These are phyloP conservation scores for Thalia dealbata DNA, from an alignment of 176 grass and related monocot genomes.

Conservation along the genomic window DNA sequence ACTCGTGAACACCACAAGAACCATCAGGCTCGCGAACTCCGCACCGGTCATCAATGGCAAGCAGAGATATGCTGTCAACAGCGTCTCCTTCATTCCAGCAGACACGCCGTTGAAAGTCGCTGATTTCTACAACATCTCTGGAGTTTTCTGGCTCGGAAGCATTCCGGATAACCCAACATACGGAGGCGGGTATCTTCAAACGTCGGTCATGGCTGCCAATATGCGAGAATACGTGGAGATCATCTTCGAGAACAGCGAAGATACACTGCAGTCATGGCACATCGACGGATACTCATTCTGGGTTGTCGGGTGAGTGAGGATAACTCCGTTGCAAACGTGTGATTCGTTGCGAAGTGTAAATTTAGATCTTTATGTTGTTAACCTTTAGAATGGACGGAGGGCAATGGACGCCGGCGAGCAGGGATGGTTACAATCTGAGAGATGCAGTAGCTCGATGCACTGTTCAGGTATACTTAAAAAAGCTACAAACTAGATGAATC, in stretches of 20 bases:
- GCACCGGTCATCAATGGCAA: conserved; percentile 58
- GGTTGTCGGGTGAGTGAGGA: conserved; percentile 61
- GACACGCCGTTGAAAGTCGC: conserved; percentile 87
- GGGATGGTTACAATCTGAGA: conserved; percentile 65
- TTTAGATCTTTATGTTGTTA: neutral
- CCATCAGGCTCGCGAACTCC: conserved; percentile 68
- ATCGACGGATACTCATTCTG: conserved; percentile 89
- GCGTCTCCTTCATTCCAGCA: conserved; percentile 58
- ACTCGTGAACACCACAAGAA: conserved; percentile 76
- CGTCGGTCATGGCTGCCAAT: conserved; percentile 70
- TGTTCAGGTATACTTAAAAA: too few species aligned
- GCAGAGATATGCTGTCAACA: conserved; percentile 84
- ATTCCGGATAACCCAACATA: conserved; percentile 59
- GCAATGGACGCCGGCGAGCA: conserved; percentile 59
- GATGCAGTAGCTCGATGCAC: conserved; percentile 74
- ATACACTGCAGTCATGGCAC: conserved; percentile 75
- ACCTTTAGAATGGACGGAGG: conserved; percentile 73
- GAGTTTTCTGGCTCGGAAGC: conserved; percentile 62
- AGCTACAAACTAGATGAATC: too few species aligned
- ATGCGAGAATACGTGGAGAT: conserved; percentile 83
- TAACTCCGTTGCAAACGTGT: neutral
- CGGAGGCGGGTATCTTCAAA: conserved; percentile 59
- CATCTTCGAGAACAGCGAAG: conserved; percentile 68
- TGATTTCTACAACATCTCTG: conserved; percentile 82
- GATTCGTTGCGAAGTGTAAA: neutral